phyloP scores from a whole-genome alignment of 164 flowering plant species.

The Echeveria elegans region DNA sequence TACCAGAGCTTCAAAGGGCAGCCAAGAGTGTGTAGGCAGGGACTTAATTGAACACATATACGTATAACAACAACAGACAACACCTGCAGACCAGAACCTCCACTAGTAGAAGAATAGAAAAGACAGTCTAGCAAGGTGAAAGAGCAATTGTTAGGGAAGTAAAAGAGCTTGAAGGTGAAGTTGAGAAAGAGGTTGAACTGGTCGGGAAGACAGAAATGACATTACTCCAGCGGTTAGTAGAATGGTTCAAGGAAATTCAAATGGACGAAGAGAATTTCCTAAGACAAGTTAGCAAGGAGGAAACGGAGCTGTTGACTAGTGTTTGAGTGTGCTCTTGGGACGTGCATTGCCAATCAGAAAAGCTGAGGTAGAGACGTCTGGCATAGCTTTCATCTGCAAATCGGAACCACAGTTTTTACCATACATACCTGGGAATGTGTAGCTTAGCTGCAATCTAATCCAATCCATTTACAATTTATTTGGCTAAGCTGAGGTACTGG shows the following conservation, averaged over 20 bases:
- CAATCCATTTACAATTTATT: no score
- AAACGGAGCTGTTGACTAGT: constrained; percentile 63
- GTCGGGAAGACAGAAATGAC: constrained; percentile 62
- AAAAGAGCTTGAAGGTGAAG: constrained; percentile 55
- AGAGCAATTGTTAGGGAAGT: constrained; percentile 61
- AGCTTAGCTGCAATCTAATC: not conserved
- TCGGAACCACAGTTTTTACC: not conserved
- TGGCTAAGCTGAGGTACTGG: no score
- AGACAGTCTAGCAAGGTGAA: constrained; percentile 81
- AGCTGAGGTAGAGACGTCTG: not conserved
- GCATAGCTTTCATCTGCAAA: not conserved
- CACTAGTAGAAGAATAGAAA: constrained; percentile 85
- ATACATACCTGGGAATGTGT: not conserved
- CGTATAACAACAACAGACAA: constrained; percentile 85
- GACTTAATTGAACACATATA: constrained; percentile 65
- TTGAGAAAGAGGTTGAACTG: constrained; percentile 35
- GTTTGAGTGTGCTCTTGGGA: no score
- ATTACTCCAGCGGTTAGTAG: constrained; percentile 50
- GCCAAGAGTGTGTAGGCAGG: constrained; percentile 68
- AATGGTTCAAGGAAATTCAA: constrained; percentile 61
- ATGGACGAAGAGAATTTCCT: constrained; percentile 60
- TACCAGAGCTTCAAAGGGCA: constrained; percentile 75
- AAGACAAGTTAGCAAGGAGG: constrained; percentile 56
- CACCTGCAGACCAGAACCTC: constrained; percentile 89
- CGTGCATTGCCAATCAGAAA: no score